These are phyloP conservation scores for Boeremia exigua DNA, from an alignment of 2,329 filamentous ascomycete species.

Conservation along the genomic window DNA sequence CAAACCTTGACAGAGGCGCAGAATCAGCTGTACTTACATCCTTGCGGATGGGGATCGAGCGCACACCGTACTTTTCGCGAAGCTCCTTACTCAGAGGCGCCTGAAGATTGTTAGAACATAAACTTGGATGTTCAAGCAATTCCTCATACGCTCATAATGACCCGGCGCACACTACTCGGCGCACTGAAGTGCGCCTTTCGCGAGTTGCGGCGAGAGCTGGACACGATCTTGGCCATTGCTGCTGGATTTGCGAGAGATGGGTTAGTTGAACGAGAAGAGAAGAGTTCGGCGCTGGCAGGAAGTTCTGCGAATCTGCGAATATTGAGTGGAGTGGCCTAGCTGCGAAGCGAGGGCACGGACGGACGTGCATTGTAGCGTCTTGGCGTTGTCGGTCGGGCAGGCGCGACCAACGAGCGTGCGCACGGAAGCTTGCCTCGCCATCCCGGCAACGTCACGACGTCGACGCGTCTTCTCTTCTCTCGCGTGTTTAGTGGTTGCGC, in stretches of 20 bases:
- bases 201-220: slow-evolving; percentile 95
- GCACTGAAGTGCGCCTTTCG: slow-evolving; percentile 98
- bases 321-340: slow-evolving; percentile 12
- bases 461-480: slow-evolving; percentile 8
- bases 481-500: not conserved
- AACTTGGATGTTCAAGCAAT: slow-evolving; percentile 54
- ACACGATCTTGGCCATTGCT: slow-evolving; percentile 76
- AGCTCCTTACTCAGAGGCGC: slow-evolving; percentile 73
- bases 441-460: slow-evolving; percentile 8
- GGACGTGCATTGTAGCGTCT: not conserved
- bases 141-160: slow-evolving; percentile 84
- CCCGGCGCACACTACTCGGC: slow-evolving; percentile 90
- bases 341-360: slow-evolving; percentile 13
- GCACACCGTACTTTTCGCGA: slow-evolving; percentile 97
- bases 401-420: slow-evolving; percentile 17
- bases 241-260: slow-evolving; percentile 45
- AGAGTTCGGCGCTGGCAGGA: slow-evolving; percentile 23
- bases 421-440: slow-evolving; percentile 5
- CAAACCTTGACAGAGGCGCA: slow-evolving; percentile 21
- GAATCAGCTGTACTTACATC: slow-evolving; percentile 59
- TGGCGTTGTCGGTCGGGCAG: not conserved
- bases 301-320: slow-evolving; percentile 19
- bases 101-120: slow-evolving; percentile 44
- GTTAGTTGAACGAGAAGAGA: slow-evolving; percentile 28
- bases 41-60: slow-evolving; percentile 91